Conservation (phyloP, 108 stramenopile genomes). For the Aurantiochytrium sp. region DNA sequence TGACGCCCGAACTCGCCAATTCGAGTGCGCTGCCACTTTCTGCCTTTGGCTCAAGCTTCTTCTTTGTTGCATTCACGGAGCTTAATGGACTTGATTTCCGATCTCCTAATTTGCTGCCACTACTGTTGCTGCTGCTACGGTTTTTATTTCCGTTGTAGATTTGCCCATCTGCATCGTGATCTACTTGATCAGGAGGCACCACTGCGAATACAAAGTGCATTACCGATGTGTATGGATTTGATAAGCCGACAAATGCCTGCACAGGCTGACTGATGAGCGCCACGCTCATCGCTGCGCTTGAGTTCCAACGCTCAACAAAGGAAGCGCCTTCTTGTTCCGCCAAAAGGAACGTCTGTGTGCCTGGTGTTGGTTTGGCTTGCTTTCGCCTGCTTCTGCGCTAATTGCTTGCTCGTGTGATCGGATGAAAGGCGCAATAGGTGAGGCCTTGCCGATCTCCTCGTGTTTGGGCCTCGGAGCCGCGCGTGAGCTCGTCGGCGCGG, state of each 20-base stretch:
- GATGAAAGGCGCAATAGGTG: no score
- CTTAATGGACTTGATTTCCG: background rate
- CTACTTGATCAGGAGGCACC: background rate
- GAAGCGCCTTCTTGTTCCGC: no score
- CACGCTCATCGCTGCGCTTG: background rate
- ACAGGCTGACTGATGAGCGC: background rate
- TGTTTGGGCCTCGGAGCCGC: no score
- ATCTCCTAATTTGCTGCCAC: background rate
- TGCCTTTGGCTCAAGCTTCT: background rate
- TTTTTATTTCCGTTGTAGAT: background rate
- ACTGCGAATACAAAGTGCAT: background rate
- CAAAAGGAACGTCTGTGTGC: no score
- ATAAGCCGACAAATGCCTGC: background rate
- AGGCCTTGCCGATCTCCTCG: no score
- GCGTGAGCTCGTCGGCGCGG: no score
- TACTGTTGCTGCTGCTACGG: background rate
- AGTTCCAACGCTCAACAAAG: no score
- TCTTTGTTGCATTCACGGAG: no score
- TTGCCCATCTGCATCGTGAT: no score
- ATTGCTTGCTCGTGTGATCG: no score
- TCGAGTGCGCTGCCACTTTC: background rate
- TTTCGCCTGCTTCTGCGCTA: no score
- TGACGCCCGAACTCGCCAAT: background rate
- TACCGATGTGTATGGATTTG: background rate
- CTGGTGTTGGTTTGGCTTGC: no score